Base-by-base conservation (phyloP, 257 asterid species). In the Solanum paucissectum region DNA sequence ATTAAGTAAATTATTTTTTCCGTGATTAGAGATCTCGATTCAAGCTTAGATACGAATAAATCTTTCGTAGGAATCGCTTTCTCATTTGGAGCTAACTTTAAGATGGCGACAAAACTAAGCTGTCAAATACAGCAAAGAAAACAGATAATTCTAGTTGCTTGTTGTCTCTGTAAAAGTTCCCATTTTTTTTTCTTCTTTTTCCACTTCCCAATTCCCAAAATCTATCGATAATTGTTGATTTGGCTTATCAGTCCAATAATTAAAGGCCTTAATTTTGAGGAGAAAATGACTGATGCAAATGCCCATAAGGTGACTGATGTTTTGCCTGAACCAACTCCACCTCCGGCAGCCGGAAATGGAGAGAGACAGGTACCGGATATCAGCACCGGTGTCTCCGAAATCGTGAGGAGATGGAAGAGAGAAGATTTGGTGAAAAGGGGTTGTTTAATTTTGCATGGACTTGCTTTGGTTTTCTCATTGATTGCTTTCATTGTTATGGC, bases 401-500 rank as follows among this genome's bases (percentile, higher is more conserved):
- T 93, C 5, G 10, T 91, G 42, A 87, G 88, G 76, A 90, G 95
- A 84, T 94, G 96, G 96, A 93, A 85, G 90, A 91, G 92, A 44
- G 98, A 94, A 72, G 98, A 94, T 79, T 75, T 89, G 16, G 42
- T 93, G 62, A 93, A 90, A 91, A 93, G 87, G 86, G 89, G 93
- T 37, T 86, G 88, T 0, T 55, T 94, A 90, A 88, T 89, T 55
- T 83, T 89, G 68, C 98, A 95, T 12, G 91, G 83, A 40, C 36
- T 88, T 55, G 91, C 87, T 36, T 85, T 96, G 62, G 32, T 94
- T 83, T 94, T 92, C 91, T 96, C 99, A 21, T 86, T 91, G 89
- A 90, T 96, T 66, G 92, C 99, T 36, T 96, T 96, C 91, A 66
- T 95, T 33, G 89, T 94, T 27, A 94, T 94, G 98, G 97, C 93